Evolutionary conservation across 2,329 filamentous ascomycete genomes (phyloP), one percentile per base, ranked within the genome.

Genomic region (Ambrosiella beaveri): DNA sequence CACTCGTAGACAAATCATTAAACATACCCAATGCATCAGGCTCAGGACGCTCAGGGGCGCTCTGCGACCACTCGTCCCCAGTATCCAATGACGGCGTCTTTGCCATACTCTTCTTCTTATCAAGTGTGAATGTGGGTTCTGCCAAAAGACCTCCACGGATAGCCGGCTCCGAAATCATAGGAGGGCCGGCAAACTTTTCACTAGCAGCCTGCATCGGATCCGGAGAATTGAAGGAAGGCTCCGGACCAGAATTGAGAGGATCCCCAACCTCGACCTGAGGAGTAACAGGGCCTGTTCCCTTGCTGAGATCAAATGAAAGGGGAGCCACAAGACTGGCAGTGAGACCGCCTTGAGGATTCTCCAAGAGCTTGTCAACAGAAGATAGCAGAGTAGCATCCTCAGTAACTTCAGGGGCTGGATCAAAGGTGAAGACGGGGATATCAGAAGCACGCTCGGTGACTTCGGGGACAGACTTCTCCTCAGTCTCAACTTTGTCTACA

Each of bases 61-160:
- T 47, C 19, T 47, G 44, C 27, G 47, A 51, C 47, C 47, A 51
- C 7, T 27, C 19, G 2, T 51, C 19, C 6, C 41, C 51, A 49
- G 41, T n/a, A 49, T 58, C 57, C 15, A 58, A 49, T 11, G 41
- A 54, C 44, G 57, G 57, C 7, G 57, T 58, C 50, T 49, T 54
- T n/a, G 45, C 51, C 37, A 35, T 47, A 38, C 44, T 55, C 35
- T 37, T 27, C 19, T 27, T 27, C 27, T 15, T 19, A 51, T 27
- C 17, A 35, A 27, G 40, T 58, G 49, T 12, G 37, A 45, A n/a
- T 58, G 50, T 17, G 54, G 54, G 41, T 53, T 52, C 40, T 49
- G 57, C 50, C 54, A 49, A 4, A 11, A 47, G n/a, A 47, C 19
- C 15, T 19, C 38, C 7, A 38, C 11, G 12, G 27, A 51, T 9